Percentiles rank a stretch among this genome's conserved stretches.
phyloP scores from a whole-genome alignment of 75 land plant genomes.

The Ceratopteris richardii region DNA sequence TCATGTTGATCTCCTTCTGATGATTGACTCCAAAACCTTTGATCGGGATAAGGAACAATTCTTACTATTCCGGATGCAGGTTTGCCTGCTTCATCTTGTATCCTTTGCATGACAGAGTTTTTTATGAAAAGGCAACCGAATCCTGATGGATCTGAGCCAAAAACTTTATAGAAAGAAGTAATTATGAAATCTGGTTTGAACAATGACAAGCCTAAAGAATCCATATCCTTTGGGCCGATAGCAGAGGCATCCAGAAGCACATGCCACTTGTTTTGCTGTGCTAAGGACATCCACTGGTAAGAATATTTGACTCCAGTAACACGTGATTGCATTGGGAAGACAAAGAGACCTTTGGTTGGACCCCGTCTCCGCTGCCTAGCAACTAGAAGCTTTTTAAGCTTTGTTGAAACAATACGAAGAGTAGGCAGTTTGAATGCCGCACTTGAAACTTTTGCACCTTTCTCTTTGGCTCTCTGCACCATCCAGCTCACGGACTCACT shows the following conservation, averaged over 20 bases:
- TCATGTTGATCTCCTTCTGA: not conserved
- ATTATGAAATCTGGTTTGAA: slow-evolving; percentile 85
- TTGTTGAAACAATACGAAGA: slow-evolving; percentile 44
- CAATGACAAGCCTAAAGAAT: slow-evolving; percentile 76
- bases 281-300: slow-evolving; percentile 83
- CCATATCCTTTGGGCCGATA: slow-evolving; percentile 88
- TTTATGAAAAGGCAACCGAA: slow-evolving; percentile 86
- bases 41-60: slow-evolving; percentile 29
- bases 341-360: slow-evolving; percentile 60
- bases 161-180: slow-evolving; percentile 82
- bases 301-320: slow-evolving; percentile 80
- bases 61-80: slow-evolving; percentile 58
- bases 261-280: slow-evolving; percentile 91
- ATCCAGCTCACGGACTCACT: slow-evolving; percentile 64
- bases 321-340: slow-evolving; percentile 82
- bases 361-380: slow-evolving; percentile 39
- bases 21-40: not conserved
- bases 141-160: slow-evolving; percentile 88
- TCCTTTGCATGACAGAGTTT: slow-evolving; percentile 38
- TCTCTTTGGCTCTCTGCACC: slow-evolving; percentile 53
- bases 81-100: slow-evolving; percentile 37
- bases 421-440: slow-evolving; percentile 80
- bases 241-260: slow-evolving; percentile 88
- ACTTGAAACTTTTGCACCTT: slow-evolving; percentile 51
- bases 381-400: slow-evolving; percentile 46